phyloP scores from a whole-genome alignment of 306 rosid species.

The Glycine latifolia region DNA sequence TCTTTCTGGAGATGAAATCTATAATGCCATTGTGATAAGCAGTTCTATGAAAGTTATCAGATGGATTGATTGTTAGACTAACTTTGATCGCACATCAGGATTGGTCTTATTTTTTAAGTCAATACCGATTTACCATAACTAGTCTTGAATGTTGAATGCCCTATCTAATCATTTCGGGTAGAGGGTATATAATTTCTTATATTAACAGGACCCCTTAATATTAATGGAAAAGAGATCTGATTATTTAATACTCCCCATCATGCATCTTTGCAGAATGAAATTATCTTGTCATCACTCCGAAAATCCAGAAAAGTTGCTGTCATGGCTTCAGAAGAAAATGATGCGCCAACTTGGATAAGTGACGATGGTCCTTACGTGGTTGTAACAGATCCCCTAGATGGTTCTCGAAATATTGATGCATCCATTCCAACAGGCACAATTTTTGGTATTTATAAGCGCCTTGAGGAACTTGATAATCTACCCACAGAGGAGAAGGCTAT shows the following conservation, averaged over 20 bases:
- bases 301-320: conserved; percentile 93
- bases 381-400: conserved; percentile 95
- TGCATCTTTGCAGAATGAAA: conserved; percentile 76
- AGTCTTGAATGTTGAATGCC: background rate
- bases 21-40: background rate
- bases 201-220: conserved; percentile 2
- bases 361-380: conserved; percentile 88
- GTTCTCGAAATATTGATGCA: conserved; percentile 91
- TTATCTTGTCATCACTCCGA: conserved; percentile 78
- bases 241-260: conserved; percentile 33
- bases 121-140: background rate
- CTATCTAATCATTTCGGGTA: conserved; percentile 25
- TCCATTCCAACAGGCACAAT: conserved; percentile 96
- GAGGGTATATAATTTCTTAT: conserved; percentile 24
- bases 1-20: conserved; percentile 28
- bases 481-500: conserved; percentile 80
- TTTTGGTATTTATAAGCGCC: conserved; percentile 88
- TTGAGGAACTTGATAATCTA: conserved; percentile 74
- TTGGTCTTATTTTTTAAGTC: conserved; percentile 5
- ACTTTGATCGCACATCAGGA: conserved; percentile 1
- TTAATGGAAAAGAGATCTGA: conserved; percentile 25
- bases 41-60: conserved; percentile 16
- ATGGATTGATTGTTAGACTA: conserved; percentile 26
- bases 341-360: conserved; percentile 80
- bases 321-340: conserved; percentile 96